Evolutionary conservation across 371 early-diverging fungal species (phyloP), one percentile per base, ranked within the genome.

Genomic region (Syncephalis plumigaleata): DNA sequence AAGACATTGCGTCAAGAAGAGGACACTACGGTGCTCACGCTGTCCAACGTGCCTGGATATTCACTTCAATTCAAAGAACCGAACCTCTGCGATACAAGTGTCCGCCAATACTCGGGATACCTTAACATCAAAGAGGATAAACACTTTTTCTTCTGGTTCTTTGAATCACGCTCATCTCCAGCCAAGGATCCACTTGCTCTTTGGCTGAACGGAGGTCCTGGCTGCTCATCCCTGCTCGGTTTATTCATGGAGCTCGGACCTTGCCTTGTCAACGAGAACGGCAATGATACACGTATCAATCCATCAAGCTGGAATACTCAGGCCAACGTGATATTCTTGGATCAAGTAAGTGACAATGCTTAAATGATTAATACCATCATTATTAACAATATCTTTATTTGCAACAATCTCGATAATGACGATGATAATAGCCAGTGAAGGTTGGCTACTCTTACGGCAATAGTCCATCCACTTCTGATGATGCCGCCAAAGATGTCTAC

Each of bases 201-300:
- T 16, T 83, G 83, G 83, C 56, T 83, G 23, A 81, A 80, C 48
- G 83, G 83, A 39, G 81, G 81, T n/a, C 81, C 81, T 3, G 83
- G 85, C n/a, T 85, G 81, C 63, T 75, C 76, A 47, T 78, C 81
- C 13, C 63, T 79, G 48, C 73, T 76, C 13, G 81, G 81, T 15
- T 61, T 81, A 21, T 65, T 82, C 44, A 76, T 77, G 71, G 83
- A 83, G 61, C 69, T 81, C 11, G 81, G 81, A 16, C 82, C 85
- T 21, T 84, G 85, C 57, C 59, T 64, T n/a, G 67, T 77, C n/a
- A 72, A 70, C 45, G 56, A 65, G 37, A 67, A 63, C 37, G 84
- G 84, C 43, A 60, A 59, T 46, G 65, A 61, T 20, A 68, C 77
- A 1, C 48, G 50, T 22, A 42, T 45, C 48, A 77, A 84, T 57